These are phyloP conservation scores for Neoboletus subvelutipes DNA, from an alignment of 768 basidiomycete genomes.

Conservation along the genomic window DNA sequence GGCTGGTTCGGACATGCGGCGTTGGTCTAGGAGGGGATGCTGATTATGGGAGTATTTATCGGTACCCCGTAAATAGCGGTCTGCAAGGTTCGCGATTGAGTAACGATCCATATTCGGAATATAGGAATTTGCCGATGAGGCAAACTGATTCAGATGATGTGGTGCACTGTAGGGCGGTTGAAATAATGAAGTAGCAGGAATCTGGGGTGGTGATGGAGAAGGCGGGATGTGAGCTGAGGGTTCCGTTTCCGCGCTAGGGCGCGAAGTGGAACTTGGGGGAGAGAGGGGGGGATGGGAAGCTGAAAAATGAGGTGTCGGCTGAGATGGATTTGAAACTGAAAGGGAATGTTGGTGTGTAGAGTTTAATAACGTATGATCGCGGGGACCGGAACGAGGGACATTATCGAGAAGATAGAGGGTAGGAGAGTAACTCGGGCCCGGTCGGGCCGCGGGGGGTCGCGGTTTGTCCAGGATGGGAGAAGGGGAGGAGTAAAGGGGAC, in stretches of 20 bases:
- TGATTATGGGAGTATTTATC: constrained; percentile 37
- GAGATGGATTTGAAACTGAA: constrained; percentile 18
- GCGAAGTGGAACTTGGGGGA: background rate
- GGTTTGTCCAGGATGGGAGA: constrained; percentile 39
- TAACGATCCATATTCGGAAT: constrained; percentile 42
- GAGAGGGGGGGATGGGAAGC: constrained; percentile 17
- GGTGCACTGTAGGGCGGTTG: constrained; percentile 43
- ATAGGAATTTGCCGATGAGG: constrained; percentile 41
- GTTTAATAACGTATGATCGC: constrained; percentile 29
- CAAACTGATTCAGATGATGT: constrained; percentile 45
- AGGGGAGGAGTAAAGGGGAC: constrained; percentile 26
- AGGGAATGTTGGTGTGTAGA: constrained; percentile 15
- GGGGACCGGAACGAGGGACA: constrained; percentile 31
- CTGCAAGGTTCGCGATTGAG: constrained; percentile 37
- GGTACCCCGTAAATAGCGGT: constrained; percentile 41
- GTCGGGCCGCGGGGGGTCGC: constrained; percentile 29
- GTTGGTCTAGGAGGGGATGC: constrained; percentile 48
- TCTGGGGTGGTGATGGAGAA: constrained; percentile 46
- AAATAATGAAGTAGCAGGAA: constrained; percentile 38
- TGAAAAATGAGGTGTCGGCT: constrained; percentile 19
- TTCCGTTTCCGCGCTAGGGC: background rate
- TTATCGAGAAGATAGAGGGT: constrained; percentile 32
- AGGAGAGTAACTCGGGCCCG: constrained; percentile 35
- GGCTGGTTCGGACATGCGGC: constrained; percentile 70
- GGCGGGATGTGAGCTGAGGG: constrained; percentile 30